Evolutionary conservation across 2,329 filamentous ascomycete species (phyloP), one percentile per base, ranked within the genome.

Genomic region (Colletotrichum sp.): DNA sequence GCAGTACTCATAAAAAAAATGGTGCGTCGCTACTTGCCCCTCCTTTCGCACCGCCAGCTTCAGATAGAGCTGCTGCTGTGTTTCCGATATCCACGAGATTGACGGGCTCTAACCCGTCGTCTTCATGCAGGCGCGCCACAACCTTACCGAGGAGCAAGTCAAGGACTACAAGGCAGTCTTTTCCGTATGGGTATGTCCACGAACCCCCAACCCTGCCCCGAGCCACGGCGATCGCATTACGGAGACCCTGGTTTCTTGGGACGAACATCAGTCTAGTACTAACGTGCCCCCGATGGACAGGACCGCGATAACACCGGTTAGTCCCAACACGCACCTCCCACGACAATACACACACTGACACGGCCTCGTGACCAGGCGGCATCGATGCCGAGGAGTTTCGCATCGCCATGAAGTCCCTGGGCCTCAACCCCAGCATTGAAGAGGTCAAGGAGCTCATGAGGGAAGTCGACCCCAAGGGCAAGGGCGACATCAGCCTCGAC

Each of bases 281-380:
- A 63, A 78, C 72, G 64, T 68, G 15, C 28, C 60, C 15, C 24
- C n/a, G 34, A 64, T 21, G 15, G 26, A 64, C 64, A 78, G 77
- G 77, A 78, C 60, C 75, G 75, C 61, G 77, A 78, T 77, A 75
- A 75, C 68, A 78, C 77, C 21, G 77, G 77, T 78, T 28, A 76
- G 74, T 75, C 59, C 65, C 57, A 34, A 57, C 52, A 21, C 13
- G 12, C 16, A n/a, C 48, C 13, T 16, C n/a, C 39, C 39, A 32
- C 28, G 59, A 30, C 16, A 36, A 48, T 15, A 28, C 21, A 39
- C 32, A 30, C 32, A 57, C 73, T 77, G 52, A 77, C 68, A 57
- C 36, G 36, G 18, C 28, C 32, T 30, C 39, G 24, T 61, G 10
- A 43, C 36, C 55, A 78, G 77, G 75, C 52, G 72, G 69, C 66